Conservation (phyloP, 495 filamentous ascomycete species). For the Penicillium malachiteum region DNA sequence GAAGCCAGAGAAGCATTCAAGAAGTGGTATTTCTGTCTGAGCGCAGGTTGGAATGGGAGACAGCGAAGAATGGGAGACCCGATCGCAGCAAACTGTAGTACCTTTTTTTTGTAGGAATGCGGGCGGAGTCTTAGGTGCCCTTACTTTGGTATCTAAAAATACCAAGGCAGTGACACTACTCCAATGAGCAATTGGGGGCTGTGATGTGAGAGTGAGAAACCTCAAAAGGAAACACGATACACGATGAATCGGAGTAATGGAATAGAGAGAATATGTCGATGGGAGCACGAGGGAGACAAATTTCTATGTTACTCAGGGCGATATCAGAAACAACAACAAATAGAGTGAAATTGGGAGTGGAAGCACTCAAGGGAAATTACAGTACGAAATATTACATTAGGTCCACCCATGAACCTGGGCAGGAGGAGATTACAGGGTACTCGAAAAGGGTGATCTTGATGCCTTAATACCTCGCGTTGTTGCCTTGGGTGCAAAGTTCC, state of each 20-base stretch:
- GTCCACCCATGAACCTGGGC: too few relatives aligned
- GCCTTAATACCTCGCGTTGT: neutral
- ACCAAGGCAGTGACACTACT: slow-evolving; percentile 13
- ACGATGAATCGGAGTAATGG: neutral
- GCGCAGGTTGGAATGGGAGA: slow-evolving; percentile 21
- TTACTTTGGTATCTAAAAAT: slow-evolving; percentile 31
- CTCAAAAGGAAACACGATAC: neutral
- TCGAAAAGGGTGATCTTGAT: slow-evolving; percentile 1
- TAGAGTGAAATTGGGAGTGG: neutral
- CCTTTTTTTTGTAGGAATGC: slow-evolving; percentile 26
- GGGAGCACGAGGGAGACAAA: neutral
- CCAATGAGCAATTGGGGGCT: slow-evolving; percentile 11
- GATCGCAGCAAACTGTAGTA: slow-evolving; percentile 17
- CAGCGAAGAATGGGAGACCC: slow-evolving; percentile 12
- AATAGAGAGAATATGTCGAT: neutral
- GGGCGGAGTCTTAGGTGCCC: slow-evolving; percentile 13
- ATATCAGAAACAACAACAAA: slow-evolving; percentile 1
- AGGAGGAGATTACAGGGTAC: neutral
- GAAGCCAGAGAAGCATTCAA: slow-evolving; percentile 23
- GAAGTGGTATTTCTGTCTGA: slow-evolving; percentile 12
- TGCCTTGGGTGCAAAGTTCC: neutral
- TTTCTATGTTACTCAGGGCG: neutral
- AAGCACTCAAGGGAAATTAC: neutral
- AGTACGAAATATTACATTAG: neutral
- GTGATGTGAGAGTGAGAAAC: slow-evolving; percentile 6